Percentiles rank a stretch among this genome's conserved stretches.
Evolutionary conservation across 164 flowering plant genomes (phyloP).

Genomic region (Vitis cinerea): DNA sequence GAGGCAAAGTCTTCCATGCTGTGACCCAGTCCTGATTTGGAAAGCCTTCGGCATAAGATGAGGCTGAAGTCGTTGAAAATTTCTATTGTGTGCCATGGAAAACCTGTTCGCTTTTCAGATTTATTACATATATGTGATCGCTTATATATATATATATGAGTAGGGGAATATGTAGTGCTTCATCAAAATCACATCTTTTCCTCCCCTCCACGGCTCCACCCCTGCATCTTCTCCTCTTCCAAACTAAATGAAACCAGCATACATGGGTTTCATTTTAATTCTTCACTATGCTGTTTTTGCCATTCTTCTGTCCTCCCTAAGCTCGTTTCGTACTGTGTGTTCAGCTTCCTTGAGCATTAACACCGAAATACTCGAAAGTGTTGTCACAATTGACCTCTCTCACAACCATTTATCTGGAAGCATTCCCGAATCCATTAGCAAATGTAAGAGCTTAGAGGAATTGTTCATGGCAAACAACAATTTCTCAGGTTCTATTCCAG

Average conservation of each 20-base stretch:
- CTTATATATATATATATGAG: not conserved
- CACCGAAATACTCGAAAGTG: conserved; percentile 20
- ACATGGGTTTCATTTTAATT: not conserved
- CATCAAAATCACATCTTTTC: not conserved
- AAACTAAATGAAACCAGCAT: not conserved
- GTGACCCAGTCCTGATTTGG: no score
- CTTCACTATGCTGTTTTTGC: not conserved
- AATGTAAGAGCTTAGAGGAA: conserved; percentile 33
- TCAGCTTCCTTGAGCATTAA: conserved; percentile 5
- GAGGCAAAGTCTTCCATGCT: no score
- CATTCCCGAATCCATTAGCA: conserved; percentile 27
- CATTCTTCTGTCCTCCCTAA: not conserved
- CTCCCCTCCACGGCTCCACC: not conserved
- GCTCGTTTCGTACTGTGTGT: not conserved
- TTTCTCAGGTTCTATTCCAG: conserved; percentile 43
- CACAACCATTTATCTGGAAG: conserved; percentile 30
- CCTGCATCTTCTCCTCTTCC: not conserved
- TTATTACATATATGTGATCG: no score
- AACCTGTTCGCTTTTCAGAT: no score
- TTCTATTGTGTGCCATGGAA: no score
- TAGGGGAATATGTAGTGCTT: not conserved
- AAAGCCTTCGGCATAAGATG: no score
- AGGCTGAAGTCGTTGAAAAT: no score
- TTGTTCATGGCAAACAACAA: conserved; percentile 28
- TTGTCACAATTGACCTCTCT: conserved; percentile 33